phyloP scores from a whole-genome alignment of 1,284 basidiomycete genomes.

The Meira miltonrushii region DNA sequence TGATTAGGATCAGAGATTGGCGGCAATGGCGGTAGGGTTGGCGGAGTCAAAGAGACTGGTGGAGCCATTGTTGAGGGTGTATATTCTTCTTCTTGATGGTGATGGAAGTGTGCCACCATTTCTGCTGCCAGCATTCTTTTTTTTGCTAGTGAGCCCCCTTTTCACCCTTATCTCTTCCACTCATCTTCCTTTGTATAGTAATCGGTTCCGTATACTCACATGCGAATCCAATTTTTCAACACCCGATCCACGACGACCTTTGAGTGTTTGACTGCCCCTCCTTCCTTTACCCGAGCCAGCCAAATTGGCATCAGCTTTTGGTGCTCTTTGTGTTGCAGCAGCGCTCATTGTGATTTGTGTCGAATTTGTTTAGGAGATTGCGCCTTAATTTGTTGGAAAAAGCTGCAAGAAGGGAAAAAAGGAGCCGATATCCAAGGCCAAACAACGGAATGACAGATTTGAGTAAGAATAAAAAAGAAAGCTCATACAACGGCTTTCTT shows the following conservation, averaged over 20 bases:
- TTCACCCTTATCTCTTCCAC: too few relatives aligned
- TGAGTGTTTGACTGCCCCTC: conserved; percentile 4
- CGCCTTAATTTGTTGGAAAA: background rate
- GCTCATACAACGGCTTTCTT: too few relatives aligned
- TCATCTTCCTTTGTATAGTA: too few relatives aligned
- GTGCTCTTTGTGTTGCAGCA: conserved; percentile 11
- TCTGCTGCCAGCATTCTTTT: too few relatives aligned
- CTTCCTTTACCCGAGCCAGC: conserved; percentile 8
- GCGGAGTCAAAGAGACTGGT: too few relatives aligned
- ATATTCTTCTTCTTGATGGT: too few relatives aligned
- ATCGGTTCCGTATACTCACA: conserved; percentile 23
- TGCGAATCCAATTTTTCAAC: conserved; percentile 39
- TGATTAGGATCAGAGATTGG: too few relatives aligned
- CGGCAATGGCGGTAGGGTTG: too few relatives aligned
- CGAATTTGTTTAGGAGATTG: background rate
- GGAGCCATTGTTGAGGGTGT: too few relatives aligned
- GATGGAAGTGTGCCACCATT: too few relatives aligned
- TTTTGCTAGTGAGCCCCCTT: too few relatives aligned
- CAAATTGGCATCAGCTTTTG: conserved; percentile 17
- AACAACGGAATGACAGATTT: background rate
- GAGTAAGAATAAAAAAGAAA: too few relatives aligned
- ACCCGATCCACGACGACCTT: conserved; percentile 34
- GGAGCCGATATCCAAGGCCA: background rate
- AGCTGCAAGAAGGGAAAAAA: background rate
- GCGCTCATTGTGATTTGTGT: background rate